Conservation (phyloP, 345 rosid genomes). For the Citrus inodora region DNA sequence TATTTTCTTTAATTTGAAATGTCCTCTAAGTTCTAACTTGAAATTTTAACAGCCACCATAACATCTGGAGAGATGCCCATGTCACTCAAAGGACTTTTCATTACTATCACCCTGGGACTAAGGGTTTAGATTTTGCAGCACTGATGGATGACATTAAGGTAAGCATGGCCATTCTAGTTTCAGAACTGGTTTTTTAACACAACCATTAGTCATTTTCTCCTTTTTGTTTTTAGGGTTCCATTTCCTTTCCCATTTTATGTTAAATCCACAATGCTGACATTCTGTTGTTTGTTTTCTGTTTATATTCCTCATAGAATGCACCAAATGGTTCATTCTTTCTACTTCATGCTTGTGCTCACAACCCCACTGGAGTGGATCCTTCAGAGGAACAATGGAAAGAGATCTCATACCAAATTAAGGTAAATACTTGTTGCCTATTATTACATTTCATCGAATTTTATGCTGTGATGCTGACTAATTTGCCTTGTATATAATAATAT, state of each 20-base stretch:
- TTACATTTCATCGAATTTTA: neutral
- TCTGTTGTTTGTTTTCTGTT: neutral
- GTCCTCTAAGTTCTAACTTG: slow-evolving; percentile 16
- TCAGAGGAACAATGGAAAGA: slow-evolving; percentile 92
- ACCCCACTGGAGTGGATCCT: slow-evolving; percentile 98
- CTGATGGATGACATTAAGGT: slow-evolving; percentile 93
- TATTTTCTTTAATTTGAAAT: neutral
- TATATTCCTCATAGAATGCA: slow-evolving; percentile 55
- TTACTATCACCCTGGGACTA: slow-evolving; percentile 84
- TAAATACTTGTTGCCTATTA: slow-evolving; percentile 14
- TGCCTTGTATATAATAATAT: slow-evolving; percentile 6
- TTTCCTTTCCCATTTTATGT: neutral
- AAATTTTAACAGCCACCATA: slow-evolving; percentile 74
- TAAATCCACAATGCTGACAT: neutral
- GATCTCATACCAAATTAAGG: slow-evolving; percentile 87
- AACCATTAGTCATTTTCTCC: neutral
- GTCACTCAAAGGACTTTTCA: slow-evolving; percentile 79
- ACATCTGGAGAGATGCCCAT: slow-evolving; percentile 95
- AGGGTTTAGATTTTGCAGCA: slow-evolving; percentile 79
- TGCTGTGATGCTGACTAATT: neutral
- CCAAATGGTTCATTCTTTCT: slow-evolving; percentile 90
- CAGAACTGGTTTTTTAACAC: neutral
- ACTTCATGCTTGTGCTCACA: slow-evolving; percentile 90
- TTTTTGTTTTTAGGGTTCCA: neutral
- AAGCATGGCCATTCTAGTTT: neutral